Conservation (phyloP, 2,329 filamentous ascomycete species). For the Diaporthe australafricana region DNA sequence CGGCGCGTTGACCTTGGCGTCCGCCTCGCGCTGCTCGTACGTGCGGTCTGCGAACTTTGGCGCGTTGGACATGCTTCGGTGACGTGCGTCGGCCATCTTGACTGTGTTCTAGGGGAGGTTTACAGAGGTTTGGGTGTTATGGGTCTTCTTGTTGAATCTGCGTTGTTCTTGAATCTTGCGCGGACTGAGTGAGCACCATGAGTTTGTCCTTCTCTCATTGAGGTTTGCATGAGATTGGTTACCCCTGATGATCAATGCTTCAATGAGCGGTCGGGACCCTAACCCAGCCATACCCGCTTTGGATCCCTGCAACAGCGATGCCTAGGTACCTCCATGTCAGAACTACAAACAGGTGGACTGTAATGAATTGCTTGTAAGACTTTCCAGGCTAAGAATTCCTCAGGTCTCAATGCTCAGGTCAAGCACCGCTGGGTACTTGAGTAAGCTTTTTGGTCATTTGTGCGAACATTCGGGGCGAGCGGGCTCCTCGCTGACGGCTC, state of each 20-base stretch:
- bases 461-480: too few species aligned
- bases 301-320: neutral
- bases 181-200: neutral
- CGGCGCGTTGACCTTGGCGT: conserved; percentile 37
- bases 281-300: neutral
- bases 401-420: too few species aligned
- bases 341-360: too few species aligned
- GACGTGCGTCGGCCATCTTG: conserved; percentile 30
- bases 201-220: neutral
- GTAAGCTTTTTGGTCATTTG: too few species aligned
- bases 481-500: too few species aligned
- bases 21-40: conserved; percentile 36
- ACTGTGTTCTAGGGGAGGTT: neutral
- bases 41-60: conserved; percentile 38
- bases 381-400: too few species aligned
- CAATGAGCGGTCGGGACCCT: conserved; percentile 11
- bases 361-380: too few species aligned
- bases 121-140: neutral
- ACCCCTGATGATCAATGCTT: conserved; percentile 28
- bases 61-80: conserved; percentile 26
- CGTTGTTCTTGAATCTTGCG: neutral
- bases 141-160: neutral
- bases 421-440: too few species aligned
- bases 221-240: neutral
- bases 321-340: too few species aligned